Evolutionary conservation across 352 stramenopile species (phyloP).

Genomic region (Globisporangium polare): DNA sequence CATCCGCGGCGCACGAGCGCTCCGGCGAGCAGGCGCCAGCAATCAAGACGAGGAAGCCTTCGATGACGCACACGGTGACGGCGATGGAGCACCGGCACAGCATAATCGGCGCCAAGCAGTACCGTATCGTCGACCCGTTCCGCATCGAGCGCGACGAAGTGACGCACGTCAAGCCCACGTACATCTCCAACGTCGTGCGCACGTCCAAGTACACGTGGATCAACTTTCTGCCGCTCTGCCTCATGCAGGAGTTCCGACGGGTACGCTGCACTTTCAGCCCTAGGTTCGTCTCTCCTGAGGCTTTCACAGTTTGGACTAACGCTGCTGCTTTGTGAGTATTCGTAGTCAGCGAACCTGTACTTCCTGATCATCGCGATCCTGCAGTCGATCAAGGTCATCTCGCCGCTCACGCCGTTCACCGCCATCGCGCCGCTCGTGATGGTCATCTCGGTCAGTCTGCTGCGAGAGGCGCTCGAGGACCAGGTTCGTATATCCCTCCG

Average conservation of each 20-base stretch:
- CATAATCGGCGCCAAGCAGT: constrained; percentile 23
- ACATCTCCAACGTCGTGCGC: constrained; percentile 75
- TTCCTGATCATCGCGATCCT: constrained; percentile 56
- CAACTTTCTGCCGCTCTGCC: constrained; percentile 67
- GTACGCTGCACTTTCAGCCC: constrained; percentile 18
- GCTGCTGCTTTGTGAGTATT: not conserved
- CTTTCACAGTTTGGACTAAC: not conserved
- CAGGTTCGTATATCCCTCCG: constrained; percentile 29
- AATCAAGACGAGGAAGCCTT: not conserved
- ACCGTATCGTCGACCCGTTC: constrained; percentile 64
- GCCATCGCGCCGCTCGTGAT: constrained; percentile 80
- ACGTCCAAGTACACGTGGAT: constrained; percentile 91
- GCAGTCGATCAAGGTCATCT: constrained; percentile 78
- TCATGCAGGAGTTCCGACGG: constrained; percentile 84
- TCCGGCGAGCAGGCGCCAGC: not conserved
- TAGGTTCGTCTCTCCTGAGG: constrained; percentile 38
- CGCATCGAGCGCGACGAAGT: constrained; percentile 46
- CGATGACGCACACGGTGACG: not conserved
- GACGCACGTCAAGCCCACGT: constrained; percentile 50
- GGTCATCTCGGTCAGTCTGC: constrained; percentile 70
- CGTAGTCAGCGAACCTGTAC: constrained; percentile 79
- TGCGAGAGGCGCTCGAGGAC: constrained; percentile 81
- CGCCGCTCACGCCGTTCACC: constrained; percentile 48
- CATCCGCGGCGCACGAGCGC: not conserved
- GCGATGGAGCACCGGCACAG: constrained; percentile 16